Conservation (phyloP, 2,329 filamentous ascomycete species). For the Arthrobotrys megalospora region DNA sequence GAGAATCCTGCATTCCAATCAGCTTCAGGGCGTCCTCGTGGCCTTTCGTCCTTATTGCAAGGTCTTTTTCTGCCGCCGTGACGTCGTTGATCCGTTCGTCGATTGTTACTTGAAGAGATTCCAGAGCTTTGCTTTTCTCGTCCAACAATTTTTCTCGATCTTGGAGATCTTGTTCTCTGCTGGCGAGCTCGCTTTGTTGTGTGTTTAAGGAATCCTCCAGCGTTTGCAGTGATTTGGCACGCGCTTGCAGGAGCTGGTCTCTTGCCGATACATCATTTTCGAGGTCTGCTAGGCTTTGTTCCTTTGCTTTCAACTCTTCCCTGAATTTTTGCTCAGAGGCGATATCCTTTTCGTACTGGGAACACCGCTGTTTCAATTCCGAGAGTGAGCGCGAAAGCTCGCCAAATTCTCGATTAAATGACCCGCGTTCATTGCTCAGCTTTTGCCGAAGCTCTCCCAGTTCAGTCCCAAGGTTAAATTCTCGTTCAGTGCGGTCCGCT, state of each 20-base stretch:
- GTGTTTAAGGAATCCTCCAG: conserved; percentile 31
- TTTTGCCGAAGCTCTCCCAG: conserved; percentile 47
- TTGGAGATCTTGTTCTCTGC: conserved; percentile 23
- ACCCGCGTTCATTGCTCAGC: conserved; percentile 48
- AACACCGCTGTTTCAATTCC: conserved; percentile 41
- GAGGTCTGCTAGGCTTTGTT: conserved; percentile 7
- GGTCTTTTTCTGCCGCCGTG: conserved; percentile 38
- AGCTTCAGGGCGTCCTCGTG: conserved; percentile 37
- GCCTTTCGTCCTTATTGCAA: conserved; percentile 23
- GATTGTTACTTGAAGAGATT: conserved; percentile 38
- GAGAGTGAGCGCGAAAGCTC: conserved; percentile 46
- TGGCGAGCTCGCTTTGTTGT: conserved; percentile 16
- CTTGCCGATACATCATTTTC: conserved; percentile 33
- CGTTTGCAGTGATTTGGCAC: conserved; percentile 29
- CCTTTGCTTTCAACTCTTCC: conserved; percentile 37
- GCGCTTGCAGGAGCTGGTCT: conserved; percentile 35
- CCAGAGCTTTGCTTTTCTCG: conserved; percentile 21
- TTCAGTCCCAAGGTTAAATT: conserved; percentile 54
- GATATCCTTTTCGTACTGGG: conserved; percentile 38
- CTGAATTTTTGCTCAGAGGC: conserved; percentile 27
- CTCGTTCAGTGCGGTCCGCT: conserved; percentile 55
- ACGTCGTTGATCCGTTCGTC: conserved; percentile 38
- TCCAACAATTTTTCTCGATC: conserved; percentile 36
- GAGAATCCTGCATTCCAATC: conserved; percentile 18
- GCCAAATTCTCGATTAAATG: conserved; percentile 52